These are phyloP conservation scores for Ceratorhiza oryzae-sativae DNA, from an alignment of 1,284 basidiomycete species.

Conservation along the genomic window DNA sequence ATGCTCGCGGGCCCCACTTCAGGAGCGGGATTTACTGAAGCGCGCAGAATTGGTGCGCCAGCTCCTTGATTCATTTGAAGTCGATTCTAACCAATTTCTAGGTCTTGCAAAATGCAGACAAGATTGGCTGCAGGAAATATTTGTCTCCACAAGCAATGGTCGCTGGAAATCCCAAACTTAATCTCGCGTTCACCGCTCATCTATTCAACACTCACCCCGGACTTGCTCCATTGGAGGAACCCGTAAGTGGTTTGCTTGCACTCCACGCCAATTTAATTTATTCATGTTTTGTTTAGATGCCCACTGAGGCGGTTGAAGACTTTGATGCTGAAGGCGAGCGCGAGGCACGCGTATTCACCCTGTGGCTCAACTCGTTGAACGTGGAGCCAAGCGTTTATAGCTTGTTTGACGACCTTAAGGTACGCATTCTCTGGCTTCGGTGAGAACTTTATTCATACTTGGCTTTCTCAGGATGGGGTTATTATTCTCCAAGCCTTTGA, in stretches of 20 bases:
- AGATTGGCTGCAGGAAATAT: conserved; percentile 95
- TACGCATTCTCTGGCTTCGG: conserved; percentile 43
- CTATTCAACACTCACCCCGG: conserved; percentile 98
- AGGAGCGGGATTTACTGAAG: conserved; percentile 78
- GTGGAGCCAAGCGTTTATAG: conserved; percentile 97
- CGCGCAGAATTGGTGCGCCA: conserved; percentile 35
- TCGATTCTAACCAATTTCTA: conserved; percentile 44
- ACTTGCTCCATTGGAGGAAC: conserved; percentile 89
- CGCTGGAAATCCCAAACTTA: conserved; percentile 95
- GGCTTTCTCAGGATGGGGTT: conserved; percentile 67
- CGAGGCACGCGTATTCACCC: conserved; percentile 95
- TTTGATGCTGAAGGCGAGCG: conserved; percentile 99
- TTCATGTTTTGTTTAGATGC: conserved; percentile 62
- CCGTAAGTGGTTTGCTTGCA: conserved; percentile 44
- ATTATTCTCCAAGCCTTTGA: conserved; percentile 96
- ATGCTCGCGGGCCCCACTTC: conserved; percentile 91
- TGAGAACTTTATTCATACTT: not conserved
- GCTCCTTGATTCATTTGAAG: not conserved
- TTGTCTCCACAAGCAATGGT: conserved; percentile 91
- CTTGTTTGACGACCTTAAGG: conserved; percentile 94
- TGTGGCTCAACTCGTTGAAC: conserved; percentile 97
- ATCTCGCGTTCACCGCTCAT: conserved; percentile 98
- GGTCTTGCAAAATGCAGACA: conserved; percentile 92
- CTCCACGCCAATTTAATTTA: not conserved
- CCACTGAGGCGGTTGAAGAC: conserved; percentile 81